Evolutionary conservation across 2,329 filamentous ascomycete genomes (phyloP), one percentile per base, ranked within the genome.

Genomic region (Aspergillus ruber): DNA sequence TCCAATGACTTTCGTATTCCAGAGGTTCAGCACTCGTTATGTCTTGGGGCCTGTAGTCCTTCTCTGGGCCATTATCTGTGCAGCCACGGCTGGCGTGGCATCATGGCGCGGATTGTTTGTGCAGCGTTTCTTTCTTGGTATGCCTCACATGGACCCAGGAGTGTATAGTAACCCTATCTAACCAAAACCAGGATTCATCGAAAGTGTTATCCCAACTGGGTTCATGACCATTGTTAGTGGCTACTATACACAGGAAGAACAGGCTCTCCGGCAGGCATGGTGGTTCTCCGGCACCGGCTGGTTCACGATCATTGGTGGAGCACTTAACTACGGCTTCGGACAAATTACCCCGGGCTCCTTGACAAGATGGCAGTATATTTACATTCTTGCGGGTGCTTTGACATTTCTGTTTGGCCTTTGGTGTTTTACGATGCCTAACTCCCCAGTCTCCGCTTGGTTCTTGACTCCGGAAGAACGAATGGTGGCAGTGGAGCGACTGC

Each of bases 361-460:
- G 38, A 75, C 72, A 38, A 69, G 76, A 3, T 89, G 84, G 84
- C 83, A 86, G 67, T 86, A 85, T 56, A 83, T 87, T 49, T 87
- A 86, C 60, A 70, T 87, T 12, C 68, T 86, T 15, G 82, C 82
- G 1, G 83, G 83, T 0, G 72, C 71, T 0, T 57, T 86, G 43
- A 86, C 84, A 0, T 78, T 85, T 33, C 42, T 84, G 0, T 86
- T 85, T 55, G 84, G 83, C 0, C 47, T 83, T 0, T 74, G 76
- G 58, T 88, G 84, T 65, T 85, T 86, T 56, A 71, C 73, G 7
- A 70, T 86, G 45, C 85, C 86, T 0, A 81, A 81, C 52, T 84
- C 81, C 1, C 82, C 85, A 0, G 78, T 81, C 0, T 75, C 76
- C 0, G 85, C 85, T 0, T 86, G 83, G 83, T 88, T 88, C 58